phyloP scores from a whole-genome alignment of 768 basidiomycete genomes.

The Leccinum longicurvipes region DNA sequence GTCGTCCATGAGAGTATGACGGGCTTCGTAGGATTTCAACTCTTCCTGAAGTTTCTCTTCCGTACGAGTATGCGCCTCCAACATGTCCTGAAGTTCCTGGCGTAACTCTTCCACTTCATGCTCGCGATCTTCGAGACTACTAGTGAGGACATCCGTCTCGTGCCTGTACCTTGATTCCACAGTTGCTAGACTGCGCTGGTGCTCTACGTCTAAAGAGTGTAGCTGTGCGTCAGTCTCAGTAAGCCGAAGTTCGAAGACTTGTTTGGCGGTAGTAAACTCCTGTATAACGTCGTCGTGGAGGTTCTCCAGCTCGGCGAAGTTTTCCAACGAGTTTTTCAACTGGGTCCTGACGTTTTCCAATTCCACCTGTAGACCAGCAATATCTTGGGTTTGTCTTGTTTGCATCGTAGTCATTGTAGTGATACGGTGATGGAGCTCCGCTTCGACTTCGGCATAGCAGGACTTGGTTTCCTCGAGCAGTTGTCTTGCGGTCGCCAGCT shows the following conservation, averaged over 20 bases:
- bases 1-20: conserved; percentile 32
- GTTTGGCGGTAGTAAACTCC: conserved; percentile 23
- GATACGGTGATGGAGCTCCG: conserved; percentile 30
- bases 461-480: conserved; percentile 33
- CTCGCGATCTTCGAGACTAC: conserved; percentile 36
- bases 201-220: conserved; percentile 28
- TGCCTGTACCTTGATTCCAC: conserved; percentile 35
- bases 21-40: conserved; percentile 24
- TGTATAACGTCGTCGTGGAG: conserved; percentile 22
- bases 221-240: conserved; percentile 20
- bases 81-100: conserved; percentile 38
- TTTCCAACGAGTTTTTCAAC: conserved; percentile 19
- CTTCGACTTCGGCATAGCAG: conserved; percentile 33
- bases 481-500: conserved; percentile 35
- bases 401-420: conserved; percentile 18
- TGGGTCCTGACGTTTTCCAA: conserved; percentile 25
- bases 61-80: conserved; percentile 32
- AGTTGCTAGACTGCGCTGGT: conserved; percentile 11
- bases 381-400: conserved; percentile 13
- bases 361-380: conserved; percentile 21
- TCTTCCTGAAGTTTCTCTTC: conserved; percentile 27
- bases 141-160: conserved; percentile 36
- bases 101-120: conserved; percentile 33
- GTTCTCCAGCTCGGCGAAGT: conserved; percentile 24
- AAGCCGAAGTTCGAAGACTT: conserved; percentile 33